Evolutionary conservation across 1,284 basidiomycete genomes (phyloP).

Genomic region (Wolfiporia cocos): DNA sequence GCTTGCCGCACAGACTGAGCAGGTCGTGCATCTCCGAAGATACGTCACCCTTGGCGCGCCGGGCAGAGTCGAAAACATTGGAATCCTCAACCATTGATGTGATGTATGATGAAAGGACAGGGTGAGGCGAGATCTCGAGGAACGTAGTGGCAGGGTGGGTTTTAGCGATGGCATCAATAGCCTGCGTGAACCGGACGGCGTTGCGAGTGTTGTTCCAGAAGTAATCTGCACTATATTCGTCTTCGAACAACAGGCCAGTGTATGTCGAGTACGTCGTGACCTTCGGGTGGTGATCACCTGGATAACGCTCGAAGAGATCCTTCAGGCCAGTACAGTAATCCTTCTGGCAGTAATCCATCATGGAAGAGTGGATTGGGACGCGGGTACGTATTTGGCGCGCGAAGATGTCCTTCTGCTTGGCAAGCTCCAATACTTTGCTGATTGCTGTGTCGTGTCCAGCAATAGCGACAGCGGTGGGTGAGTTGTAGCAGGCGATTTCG

Average conservation of each 20-base stretch:
- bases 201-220: conserved; percentile 29
- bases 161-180: conserved; percentile 13
- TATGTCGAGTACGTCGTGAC: conserved; percentile 21
- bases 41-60: neutral
- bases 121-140: conserved; percentile 31
- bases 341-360: conserved; percentile 27
- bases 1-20: conserved; percentile 9
- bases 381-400: conserved; percentile 27
- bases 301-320: conserved; percentile 23
- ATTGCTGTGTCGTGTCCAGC: conserved; percentile 23
- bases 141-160: conserved; percentile 18
- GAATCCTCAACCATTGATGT: conserved; percentile 10
- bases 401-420: conserved; percentile 14
- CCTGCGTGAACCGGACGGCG: conserved; percentile 27
- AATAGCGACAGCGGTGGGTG: conserved; percentile 27
- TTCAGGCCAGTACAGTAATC: conserved; percentile 18
- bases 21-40: conserved; percentile 3
- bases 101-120: conserved; percentile 29
- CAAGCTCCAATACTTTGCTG: neutral
- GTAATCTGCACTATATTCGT: conserved; percentile 23
- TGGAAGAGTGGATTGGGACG: conserved; percentile 28
- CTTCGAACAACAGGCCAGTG: conserved; percentile 16
- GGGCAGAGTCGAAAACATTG: neutral
- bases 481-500: conserved; percentile 34
- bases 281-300: conserved; percentile 5